Evolutionary conservation across 2,329 filamentous ascomycete genomes (phyloP), one percentile per base, ranked within the genome.

Genomic region (Hirsutella thompsonii): DNA sequence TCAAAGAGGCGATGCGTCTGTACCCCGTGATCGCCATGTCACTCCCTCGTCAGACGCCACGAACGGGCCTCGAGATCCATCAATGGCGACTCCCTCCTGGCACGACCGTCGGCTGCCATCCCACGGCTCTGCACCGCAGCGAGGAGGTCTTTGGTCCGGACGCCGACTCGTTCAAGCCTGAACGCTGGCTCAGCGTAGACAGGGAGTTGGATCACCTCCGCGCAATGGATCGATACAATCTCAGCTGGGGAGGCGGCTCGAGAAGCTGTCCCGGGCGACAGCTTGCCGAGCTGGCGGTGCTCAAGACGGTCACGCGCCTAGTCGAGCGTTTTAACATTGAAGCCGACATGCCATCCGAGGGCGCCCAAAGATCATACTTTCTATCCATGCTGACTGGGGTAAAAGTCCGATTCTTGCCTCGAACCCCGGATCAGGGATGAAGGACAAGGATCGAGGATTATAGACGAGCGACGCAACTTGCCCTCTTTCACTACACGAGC

Each of bases 1-100:
- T 72, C 46, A 69, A 66, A 36, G 71, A 75, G 48, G 61, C 68
- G 0, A 70, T 72, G 45, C 61, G 71, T 0, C 53, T 75, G 0
- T 55, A 68, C 30, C 71, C 71, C 0, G 71, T 72, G 3, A 61
- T 74, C 21, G 64, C 63, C 45, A 72, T 74, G 67, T 63, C 68
- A 0, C 57, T 74, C 13, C 60, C 70, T 5, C 66, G 71, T 13
- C 62, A 48, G 16, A 67, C 70, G 1, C 67, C 70, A 0, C 16
- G 36, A 0, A 43, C 43, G 0, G 65, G 62, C 0, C 42, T 69
- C 29, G 39, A 37, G 1, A 44, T 72, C 0, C 62, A 70, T 30
- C 64, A 61, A 2, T 44, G 56, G 40, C 48, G 49, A 21, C 50
- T 75, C 20, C 68, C 70, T 0, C 43, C 61, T 0, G 64, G 67